Evolutionary conservation across 331 rosid species (phyloP), one percentile per base, ranked within the genome.

Genomic region (Dryas integrifolia): DNA sequence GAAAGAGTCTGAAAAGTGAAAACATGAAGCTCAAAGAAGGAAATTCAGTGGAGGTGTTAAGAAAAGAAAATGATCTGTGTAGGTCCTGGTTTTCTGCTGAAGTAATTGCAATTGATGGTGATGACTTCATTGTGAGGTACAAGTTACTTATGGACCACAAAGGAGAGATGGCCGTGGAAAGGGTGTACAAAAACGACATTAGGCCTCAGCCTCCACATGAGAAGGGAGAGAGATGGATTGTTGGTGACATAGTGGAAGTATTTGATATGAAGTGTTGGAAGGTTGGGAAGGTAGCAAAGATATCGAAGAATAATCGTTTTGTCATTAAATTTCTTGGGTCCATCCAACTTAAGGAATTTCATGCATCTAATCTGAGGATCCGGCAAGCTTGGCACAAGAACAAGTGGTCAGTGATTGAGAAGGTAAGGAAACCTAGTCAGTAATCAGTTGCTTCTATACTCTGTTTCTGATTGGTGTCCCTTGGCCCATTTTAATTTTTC

Each of bases 171-270:
- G 72, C n/a, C 44, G 61, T 71, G 70, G 77, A 77, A 46, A 70
- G 72, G 65, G 81, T 77, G 66, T 15, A 4, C 39, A 35, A 26
- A 63, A 43, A 60, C 50, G 46, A 59, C 18, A 62, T 73, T 8
- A 58, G 82, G 66, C 82, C 82, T 43, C 58, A 35, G 50, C 82
- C 78, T 79, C 74, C 64, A n/a, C 62, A 16, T 16, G 47, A 50
- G 40, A 40, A 44, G 65, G 10, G 6, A 7, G 47, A 50, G 40
- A 53, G 65, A 59, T 67, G 78, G 78, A 60, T 6, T 40, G 70
- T 35, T 66, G 82, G 82, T 67, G 82, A 79, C 59, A 21, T 79
- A 43, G 78, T 67, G 11, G 82, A 72, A 52, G 78, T 72, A 7
- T 73, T 72, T 51, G 82, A 79, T 35, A 13, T 8, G 4, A 45